Evolutionary conservation across 352 stramenopile genomes (phyloP).

Genomic region (Hyaloperonospora arabidopsidis): DNA sequence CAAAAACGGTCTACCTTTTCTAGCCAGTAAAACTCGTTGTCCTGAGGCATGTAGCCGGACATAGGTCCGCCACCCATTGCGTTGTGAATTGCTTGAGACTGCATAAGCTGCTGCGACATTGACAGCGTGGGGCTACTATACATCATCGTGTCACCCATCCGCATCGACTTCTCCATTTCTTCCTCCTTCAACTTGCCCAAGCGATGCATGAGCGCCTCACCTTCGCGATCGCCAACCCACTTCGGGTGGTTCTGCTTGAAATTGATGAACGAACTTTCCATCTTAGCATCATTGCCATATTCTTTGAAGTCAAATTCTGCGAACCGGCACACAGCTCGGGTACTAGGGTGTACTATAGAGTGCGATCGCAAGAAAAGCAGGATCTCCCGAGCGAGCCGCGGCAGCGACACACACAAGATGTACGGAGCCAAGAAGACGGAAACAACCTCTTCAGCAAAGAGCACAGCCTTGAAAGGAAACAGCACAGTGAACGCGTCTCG

Average conservation of each 20-base stretch:
- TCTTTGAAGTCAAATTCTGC: conserved; percentile 96
- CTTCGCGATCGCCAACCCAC: conserved; percentile 71
- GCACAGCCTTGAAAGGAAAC: conserved; percentile 92
- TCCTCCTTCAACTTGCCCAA: conserved; percentile 69
- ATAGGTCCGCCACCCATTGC: conserved; percentile 48
- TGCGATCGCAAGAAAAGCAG: conserved; percentile 91
- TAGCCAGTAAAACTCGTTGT: conserved; percentile 86
- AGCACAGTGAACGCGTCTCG: conserved; percentile 82
- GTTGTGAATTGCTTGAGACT: conserved; percentile 78
- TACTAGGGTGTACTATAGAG: conserved; percentile 87
- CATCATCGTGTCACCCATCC: conserved; percentile 75
- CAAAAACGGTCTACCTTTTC: conserved; percentile 53
- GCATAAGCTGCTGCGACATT: conserved; percentile 83
- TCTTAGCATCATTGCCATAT: conserved; percentile 91
- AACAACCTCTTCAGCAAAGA: conserved; percentile 90
- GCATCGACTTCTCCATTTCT: conserved; percentile 84
- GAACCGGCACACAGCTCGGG: conserved; percentile 92
- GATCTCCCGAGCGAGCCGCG: conserved; percentile 82
- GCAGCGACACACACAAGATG: conserved; percentile 93
- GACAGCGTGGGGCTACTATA: conserved; percentile 59
- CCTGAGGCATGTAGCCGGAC: conserved; percentile 47
- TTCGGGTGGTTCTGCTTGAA: conserved; percentile 91
- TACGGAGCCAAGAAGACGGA: conserved; percentile 93
- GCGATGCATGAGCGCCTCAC: conserved; percentile 61
- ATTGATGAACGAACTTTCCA: conserved; percentile 96